phyloP scores from a whole-genome alignment of 2,329 filamentous ascomycete genomes.

The Dothistroma pini region DNA sequence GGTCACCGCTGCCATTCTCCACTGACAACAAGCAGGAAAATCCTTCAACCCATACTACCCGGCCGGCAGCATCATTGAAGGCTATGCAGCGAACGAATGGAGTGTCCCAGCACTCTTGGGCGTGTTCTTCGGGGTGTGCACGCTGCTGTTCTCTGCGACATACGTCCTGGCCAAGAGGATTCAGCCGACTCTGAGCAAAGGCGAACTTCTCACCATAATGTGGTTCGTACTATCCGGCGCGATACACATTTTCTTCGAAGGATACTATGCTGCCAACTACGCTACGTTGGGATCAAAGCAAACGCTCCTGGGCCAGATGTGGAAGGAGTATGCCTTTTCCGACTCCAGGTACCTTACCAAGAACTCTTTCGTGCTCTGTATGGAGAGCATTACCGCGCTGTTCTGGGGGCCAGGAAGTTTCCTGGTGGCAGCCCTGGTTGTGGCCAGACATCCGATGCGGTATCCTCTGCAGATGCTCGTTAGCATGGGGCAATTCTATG shows the following conservation, averaged over 20 bases:
- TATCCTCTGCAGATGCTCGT: conserved; percentile 59
- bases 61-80: conserved; percentile 56
- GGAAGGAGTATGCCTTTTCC: conserved; percentile 87
- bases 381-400: conserved; percentile 79
- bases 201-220: conserved; percentile 59
- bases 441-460: conserved; percentile 53
- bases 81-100: conserved; percentile 64
- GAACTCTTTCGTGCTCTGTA: conserved; percentile 79
- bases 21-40: not conserved
- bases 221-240: conserved; percentile 74
- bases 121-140: conserved; percentile 57
- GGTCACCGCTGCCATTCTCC: not conserved
- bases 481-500: conserved; percentile 62
- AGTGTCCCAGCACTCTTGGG: conserved; percentile 56
- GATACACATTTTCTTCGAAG: conserved; percentile 80
- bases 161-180: conserved; percentile 51
- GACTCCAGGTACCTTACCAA: conserved; percentile 83
- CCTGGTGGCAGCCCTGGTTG: conserved; percentile 53
- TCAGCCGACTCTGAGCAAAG: conserved; percentile 50
- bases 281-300: conserved; percentile 62
- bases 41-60: conserved; percentile 65
- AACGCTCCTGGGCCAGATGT: conserved; percentile 75
- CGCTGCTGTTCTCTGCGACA: conserved; percentile 56
- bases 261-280: conserved; percentile 74
- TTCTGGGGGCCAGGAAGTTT: conserved; percentile 62